These are phyloP conservation scores for Tylopilus plumbeoviolaceoides DNA, from an alignment of 768 basidiomycete genomes.

Conservation along the genomic window DNA sequence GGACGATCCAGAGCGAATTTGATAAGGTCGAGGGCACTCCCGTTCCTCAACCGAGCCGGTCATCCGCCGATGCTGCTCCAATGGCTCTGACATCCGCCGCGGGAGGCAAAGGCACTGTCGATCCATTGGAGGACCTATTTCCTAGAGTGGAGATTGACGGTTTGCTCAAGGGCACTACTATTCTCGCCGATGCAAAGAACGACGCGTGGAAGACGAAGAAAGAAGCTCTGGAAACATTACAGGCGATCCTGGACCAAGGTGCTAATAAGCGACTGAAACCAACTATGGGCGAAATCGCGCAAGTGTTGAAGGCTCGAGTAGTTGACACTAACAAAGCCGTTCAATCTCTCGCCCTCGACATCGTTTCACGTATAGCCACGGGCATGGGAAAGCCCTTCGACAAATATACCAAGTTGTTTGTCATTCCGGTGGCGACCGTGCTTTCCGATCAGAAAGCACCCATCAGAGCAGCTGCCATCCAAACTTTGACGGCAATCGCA, in stretches of 20 bases:
- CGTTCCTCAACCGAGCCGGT: conserved; percentile 74
- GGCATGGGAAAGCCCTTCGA: conserved; percentile 98
- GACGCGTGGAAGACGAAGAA: conserved; percentile 98
- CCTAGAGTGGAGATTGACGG: conserved; percentile 92
- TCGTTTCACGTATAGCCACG: conserved; percentile 82
- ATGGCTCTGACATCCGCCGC: conserved; percentile 41
- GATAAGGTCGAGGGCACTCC: conserved; percentile 81
- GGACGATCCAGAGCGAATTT: conserved; percentile 88
- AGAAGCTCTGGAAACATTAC: conserved; percentile 84
- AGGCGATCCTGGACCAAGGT: conserved; percentile 83
- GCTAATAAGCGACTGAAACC: conserved; percentile 90
- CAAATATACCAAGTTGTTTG: conserved; percentile 76
- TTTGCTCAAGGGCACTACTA: conserved; percentile 77
- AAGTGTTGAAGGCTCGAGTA: conserved; percentile 82
- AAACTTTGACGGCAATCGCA: conserved; percentile 79
- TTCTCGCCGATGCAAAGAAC: conserved; percentile 80
- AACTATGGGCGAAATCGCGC: conserved; percentile 88
- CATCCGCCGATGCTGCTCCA: conserved; percentile 69
- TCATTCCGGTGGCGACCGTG: conserved; percentile 72
- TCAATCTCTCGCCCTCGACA: conserved; percentile 84
- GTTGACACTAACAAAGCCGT: conserved; percentile 94
- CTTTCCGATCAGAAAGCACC: conserved; percentile 91
- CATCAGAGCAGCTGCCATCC: conserved; percentile 72
- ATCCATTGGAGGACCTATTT: conserved; percentile 91
- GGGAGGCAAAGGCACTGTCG: conserved; percentile 39